phyloP scores from a whole-genome alignment of 2,329 filamentous ascomycete genomes.

The Colletotrichum brevisporum region DNA sequence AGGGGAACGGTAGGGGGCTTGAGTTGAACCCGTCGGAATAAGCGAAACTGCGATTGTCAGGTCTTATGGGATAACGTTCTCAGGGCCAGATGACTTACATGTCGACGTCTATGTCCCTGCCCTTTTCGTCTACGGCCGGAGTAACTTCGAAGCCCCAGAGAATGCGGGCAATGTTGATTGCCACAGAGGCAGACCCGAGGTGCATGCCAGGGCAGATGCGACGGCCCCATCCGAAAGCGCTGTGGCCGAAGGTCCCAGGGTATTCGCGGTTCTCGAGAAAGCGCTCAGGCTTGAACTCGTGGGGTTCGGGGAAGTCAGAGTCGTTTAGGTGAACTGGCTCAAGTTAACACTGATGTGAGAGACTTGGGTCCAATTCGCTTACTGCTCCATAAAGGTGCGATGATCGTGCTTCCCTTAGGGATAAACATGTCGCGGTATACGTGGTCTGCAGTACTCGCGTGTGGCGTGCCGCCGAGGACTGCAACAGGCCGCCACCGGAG shows the following conservation, averaged over 20 bases:
- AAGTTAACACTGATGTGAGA: neutral
- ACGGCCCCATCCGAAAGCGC: conserved; percentile 59
- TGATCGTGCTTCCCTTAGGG: conserved; percentile 49
- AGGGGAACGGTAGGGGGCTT: no score
- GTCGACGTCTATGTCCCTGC: conserved; percentile 51
- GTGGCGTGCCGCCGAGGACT: conserved; percentile 59
- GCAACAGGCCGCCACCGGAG: conserved; percentile 57
- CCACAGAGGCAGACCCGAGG: conserved; percentile 64
- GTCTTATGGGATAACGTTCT: no score
- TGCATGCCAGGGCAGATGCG: conserved; percentile 63
- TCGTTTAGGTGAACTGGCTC: conserved; percentile 56
- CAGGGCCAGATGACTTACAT: conserved; percentile 49
- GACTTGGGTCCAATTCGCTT: conserved; percentile 43
- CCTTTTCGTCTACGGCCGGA: conserved; percentile 32
- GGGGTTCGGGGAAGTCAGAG: conserved; percentile 56
- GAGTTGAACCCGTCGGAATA: no score
- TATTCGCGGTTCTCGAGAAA: conserved; percentile 53
- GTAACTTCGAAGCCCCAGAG: conserved; percentile 67
- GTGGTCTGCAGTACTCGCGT: conserved; percentile 60
- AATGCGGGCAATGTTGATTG: conserved; percentile 60
- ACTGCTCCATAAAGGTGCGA: conserved; percentile 59
- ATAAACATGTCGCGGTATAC: conserved; percentile 60
- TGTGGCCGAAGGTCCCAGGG: conserved; percentile 55
- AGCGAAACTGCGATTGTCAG: no score
- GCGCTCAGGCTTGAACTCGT: conserved; percentile 55